Evolutionary conservation across 2,329 filamentous ascomycete genomes (phyloP), one percentile per base, ranked within the genome.

Genomic region (Graphiopsis chlorocephala): DNA sequence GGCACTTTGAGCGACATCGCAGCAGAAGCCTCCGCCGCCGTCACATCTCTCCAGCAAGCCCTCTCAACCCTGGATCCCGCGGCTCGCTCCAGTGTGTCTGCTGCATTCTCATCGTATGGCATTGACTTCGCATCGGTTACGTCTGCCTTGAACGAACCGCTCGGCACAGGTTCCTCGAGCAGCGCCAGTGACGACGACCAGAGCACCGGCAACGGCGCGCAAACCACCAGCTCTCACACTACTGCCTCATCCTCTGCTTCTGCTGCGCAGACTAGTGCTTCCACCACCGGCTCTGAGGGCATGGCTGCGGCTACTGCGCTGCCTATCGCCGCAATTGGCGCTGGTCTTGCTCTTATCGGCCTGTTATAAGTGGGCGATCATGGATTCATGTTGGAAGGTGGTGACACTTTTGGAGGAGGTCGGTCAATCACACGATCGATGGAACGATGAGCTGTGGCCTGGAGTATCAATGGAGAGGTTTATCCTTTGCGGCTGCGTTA

Each of bases 261-360:
- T 33, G 58, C 58, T 17, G 38, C n/a, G 38, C 38, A 45, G 8
- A 45, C 38, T 12, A 45, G 8, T 45, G 38, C 38, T 45, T 61
- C 58, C 1, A 48, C 58, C 4, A 61, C 58, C n/a, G 58, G 48
- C 12, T 48, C 58, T 23, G 58, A 61, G n/a, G 42, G 58, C 20
- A 48, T 61, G 25, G 58, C 58, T 33, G 58, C 58, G 8, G 58
- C 58, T 17, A 61, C 58, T 26, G 58, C 58, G 1, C 28, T 61
- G 6, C 58, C 58, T 20, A 61, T 61, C 5, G 42, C 42, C 4
- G 58, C 58, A 10, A 25, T 61, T 33, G 58, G 58, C 33, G 58
- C 58, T 15, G 58, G 58, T 25, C 17, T 61, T 29, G 58, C 42
- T 25, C 10, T 61, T 3, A 23, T 61, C 4, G 58, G 42, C 8